Percentiles rank a stretch among this genome's conserved stretches.
phyloP scores from a whole-genome alignment of 2,329 filamentous ascomycete species.

The Fusarium veterinarium region DNA sequence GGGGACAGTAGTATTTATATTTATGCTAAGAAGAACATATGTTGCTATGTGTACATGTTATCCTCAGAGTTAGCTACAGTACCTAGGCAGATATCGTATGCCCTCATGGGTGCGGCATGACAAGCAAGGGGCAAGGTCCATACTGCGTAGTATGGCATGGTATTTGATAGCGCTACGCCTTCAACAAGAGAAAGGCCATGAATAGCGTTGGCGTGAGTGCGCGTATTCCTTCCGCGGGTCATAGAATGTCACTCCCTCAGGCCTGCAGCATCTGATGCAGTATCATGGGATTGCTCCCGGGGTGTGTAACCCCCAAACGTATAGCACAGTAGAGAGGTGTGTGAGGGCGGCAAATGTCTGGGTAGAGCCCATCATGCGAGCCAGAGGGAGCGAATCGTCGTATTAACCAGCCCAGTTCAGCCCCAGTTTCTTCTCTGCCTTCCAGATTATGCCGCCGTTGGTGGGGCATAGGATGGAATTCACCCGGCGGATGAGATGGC shows the following conservation, averaged over 20 bases:
- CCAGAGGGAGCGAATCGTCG: constrained; percentile 3
- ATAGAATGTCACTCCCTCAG: constrained; percentile 16
- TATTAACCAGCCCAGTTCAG: not conserved
- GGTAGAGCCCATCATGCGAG: constrained; percentile 8
- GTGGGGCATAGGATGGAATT: constrained; percentile 41
- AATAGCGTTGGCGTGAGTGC: constrained; percentile 5
- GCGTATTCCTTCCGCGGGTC: constrained; percentile 1
- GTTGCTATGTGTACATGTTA: not conserved
- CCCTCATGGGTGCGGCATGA: constrained; percentile 36
- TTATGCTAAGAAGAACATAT: constrained; percentile 34
- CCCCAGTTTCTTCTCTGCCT: constrained; percentile 9
- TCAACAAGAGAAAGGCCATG: constrained; percentile 4
- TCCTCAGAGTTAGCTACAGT: not conserved
- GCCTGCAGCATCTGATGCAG: not conserved
- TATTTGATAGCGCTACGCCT: constrained; percentile 41
- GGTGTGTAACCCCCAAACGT: constrained; percentile 13
- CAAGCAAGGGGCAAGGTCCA: constrained; percentile 2
- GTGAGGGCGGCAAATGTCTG: constrained; percentile 27
- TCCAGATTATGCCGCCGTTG: constrained; percentile 35
- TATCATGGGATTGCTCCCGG: constrained; percentile 30
- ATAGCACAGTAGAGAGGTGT: constrained; percentile 1
- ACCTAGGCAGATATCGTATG: constrained; percentile 13
- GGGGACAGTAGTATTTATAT: constrained; percentile 39
- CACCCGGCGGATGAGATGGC: constrained; percentile 42
- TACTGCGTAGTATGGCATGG: constrained; percentile 18